Evolutionary conservation across 2,329 filamentous ascomycete species (phyloP), one percentile per base, ranked within the genome.

Genomic region (Sclerotinia borealis): DNA sequence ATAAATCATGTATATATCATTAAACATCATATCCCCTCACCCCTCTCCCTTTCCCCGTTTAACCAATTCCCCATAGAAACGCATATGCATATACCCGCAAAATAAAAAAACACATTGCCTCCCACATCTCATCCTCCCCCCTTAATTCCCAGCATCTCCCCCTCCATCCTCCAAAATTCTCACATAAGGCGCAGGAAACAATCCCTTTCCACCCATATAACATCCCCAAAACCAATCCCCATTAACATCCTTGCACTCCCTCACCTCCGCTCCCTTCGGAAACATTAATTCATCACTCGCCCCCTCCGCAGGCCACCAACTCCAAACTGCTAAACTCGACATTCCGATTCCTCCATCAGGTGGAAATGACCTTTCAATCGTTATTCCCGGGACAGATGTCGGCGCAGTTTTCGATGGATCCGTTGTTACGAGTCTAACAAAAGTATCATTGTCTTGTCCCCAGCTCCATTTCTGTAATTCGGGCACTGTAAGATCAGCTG

Each of bases 161-260:
- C 37, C 43, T 5, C 39, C 45, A 15, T 47, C 63, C 52, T 69
- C 68, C 50, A 83, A 66, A 34, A 86, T 72, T 68, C 79, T 79
- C 31, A 92, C 90, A 80, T 93, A 93, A 9, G 85, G 83, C 8
- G 87, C 87, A 5, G 93, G 93, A 73, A 97, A 96, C 68, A 97
- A 71, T 0, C 92, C 93, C 69, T 85, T 87, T 29, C 78, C 79
- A 0, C 92, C 92, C 77, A 92, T 92, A 79, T 96, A 97, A 34
- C 86, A 86, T 0, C 93, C 93, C 77, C 88, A 89, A 72, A 84
- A 92, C 93, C 93, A 98, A 74, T 96, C 92, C 22, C 88, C 90
- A 74, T 96, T 96, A 54, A 96, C 85, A 75, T 95, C 90, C 74
- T 93, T 89, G 43, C 89, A 85, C 77, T 98, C 93, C 8, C 83